Evolutionary conservation across 2,329 filamentous ascomycete genomes (phyloP).

Genomic region (Hawksworthiomyces lignivorus): DNA sequence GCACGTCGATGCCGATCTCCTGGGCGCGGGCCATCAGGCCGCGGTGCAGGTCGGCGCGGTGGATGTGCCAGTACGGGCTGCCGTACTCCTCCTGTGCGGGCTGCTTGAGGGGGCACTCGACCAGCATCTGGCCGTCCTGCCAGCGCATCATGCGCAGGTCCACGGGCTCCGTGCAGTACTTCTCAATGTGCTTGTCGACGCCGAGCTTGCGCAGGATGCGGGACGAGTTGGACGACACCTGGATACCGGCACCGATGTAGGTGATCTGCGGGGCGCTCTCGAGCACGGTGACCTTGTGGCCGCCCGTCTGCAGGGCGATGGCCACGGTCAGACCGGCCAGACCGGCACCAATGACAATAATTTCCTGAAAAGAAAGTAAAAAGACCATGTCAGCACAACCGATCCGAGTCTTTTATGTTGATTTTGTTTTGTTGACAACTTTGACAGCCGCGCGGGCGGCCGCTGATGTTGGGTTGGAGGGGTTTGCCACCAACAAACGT

Average conservation of each 20-base stretch:
- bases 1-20: constrained; percentile 7
- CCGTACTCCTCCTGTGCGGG: constrained; percentile 38
- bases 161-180: constrained; percentile 32
- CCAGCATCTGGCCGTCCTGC: constrained; percentile 39
- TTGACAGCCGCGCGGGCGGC: no score
- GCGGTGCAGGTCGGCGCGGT: constrained; percentile 13
- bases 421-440: no score
- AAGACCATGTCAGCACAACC: no score
- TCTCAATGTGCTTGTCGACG: constrained; percentile 36
- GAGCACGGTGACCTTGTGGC: constrained; percentile 13
- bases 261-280: constrained; percentile 26
- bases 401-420: no score
- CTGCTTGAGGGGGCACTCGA: constrained; percentile 46
- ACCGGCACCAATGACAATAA: constrained; percentile 18
- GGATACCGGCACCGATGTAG: constrained; percentile 39
- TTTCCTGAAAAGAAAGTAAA: no score
- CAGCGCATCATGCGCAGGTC: constrained; percentile 44
- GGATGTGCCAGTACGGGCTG: constrained; percentile 30
- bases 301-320: constrained; percentile 10
- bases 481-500: no score
- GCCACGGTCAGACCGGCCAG: constrained; percentile 13
- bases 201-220: constrained; percentile 43
- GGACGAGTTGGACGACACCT: constrained; percentile 43
- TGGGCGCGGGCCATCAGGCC: constrained; percentile 6
- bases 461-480: no score